Conservation (phyloP, 2,329 filamentous ascomycete genomes). For the Teratosphaeria nubilosa region DNA sequence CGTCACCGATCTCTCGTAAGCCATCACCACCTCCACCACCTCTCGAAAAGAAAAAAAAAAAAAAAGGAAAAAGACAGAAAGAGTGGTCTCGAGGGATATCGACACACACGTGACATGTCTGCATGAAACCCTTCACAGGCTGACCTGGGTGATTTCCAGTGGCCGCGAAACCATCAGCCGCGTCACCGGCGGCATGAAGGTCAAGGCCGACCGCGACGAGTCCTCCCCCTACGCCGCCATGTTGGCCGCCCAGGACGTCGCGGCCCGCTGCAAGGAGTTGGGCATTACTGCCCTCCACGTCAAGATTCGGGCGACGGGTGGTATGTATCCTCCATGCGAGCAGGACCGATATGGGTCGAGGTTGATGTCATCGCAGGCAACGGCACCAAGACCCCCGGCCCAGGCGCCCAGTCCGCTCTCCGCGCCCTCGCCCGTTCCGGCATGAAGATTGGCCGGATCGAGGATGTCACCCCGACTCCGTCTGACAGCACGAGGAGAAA, state of each 20-base stretch:
- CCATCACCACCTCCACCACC: slow-evolving; percentile 4
- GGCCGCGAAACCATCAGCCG: slow-evolving; percentile 99
- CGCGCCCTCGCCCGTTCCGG: slow-evolving; percentile 96
- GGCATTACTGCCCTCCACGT: slow-evolving; percentile 96
- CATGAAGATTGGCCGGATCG: slow-evolving; percentile 99
- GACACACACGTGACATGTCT: slow-evolving; percentile 16
- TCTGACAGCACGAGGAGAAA: slow-evolving; percentile 99
- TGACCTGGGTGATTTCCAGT: slow-evolving; percentile 65
- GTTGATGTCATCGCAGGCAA: slow-evolving; percentile 53
- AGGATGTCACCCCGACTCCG: slow-evolving; percentile 98
- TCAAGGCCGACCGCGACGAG: slow-evolving; percentile 99
- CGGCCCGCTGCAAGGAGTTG: slow-evolving; percentile 77
- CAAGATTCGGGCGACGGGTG: slow-evolving; percentile 99
- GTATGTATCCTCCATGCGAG: slow-evolving; percentile 49
- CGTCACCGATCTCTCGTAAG: slow-evolving; percentile 82
- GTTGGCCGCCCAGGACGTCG: slow-evolving; percentile 94
- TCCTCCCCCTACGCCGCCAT: slow-evolving; percentile 99
- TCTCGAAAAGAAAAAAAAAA: not conserved
- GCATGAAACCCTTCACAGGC: slow-evolving; percentile 34
- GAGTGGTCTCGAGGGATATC: not conserved
- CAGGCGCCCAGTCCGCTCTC: slow-evolving; percentile 97
- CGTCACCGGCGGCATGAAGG: slow-evolving; percentile 99
- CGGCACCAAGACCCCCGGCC: slow-evolving; percentile 99
- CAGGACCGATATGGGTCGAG: not conserved
- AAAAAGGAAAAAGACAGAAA: not conserved